Evolutionary conservation across 768 basidiomycete species (phyloP), one percentile per base, ranked within the genome.

Genomic region (Lactarius hatsudake): DNA sequence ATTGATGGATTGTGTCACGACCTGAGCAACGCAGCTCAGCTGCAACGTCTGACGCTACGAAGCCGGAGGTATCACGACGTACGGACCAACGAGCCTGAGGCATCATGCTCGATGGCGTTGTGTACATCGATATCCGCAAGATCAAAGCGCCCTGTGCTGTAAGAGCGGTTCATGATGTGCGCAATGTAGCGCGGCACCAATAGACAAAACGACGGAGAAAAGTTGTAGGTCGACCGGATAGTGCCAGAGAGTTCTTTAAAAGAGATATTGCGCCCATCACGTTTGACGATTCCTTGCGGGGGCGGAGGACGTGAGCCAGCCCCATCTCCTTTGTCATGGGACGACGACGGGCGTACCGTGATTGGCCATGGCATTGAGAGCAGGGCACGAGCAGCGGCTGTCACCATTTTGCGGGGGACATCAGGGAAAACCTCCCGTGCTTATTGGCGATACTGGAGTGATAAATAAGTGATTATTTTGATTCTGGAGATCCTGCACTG

Each of bases 281-380:
- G 88, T 0, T 91, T 73, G 32, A 85, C 60, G 61, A 85, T 80
- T 20, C 78, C 78, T 79, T 48, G 2, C 2, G 32, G 38, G 28
- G 38, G 28, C 8, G 26, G n/a, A 36, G n/a, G 10, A 18, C 5
- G 2, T 48, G n/a, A 48, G 45, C n/a, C 10, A 23, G 45, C n/a
- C 43, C 2, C n/a, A 8, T 45, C 20, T 3, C 20, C 20, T 12
- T 7, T 3, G 34, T n/a, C 36, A 40, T 53, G 28, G 20, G 43
- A 28, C 23, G 28, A 32, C 10, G 28, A 32, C 10, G 61, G 28
- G 17, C 66, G 30, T 54, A 91, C 91, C 91, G 67, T 93, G 91
- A 74, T 93, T 93, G 8, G 91, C 90, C 84, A 94, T 79, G 0
- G 89, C 88, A 70, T 94, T 93, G 65, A 93, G 74, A 13, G 84